Conservation (phyloP, 1,284 basidiomycete genomes). For the Termitomyces sp. region DNA sequence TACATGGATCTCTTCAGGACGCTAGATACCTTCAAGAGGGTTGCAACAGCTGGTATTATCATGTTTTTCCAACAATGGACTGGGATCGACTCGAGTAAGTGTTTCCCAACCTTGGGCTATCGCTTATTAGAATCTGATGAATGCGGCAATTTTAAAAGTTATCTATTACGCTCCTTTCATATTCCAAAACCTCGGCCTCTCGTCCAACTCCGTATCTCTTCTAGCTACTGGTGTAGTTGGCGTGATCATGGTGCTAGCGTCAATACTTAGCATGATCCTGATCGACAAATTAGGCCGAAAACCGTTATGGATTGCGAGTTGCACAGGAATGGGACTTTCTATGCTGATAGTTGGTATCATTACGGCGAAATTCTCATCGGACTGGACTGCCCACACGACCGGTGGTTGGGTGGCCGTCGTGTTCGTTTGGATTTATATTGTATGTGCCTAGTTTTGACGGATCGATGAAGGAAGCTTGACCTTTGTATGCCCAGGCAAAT, state of each 20-base stretch:
- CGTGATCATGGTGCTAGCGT: constrained; percentile 17
- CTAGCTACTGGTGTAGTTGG: constrained; percentile 19
- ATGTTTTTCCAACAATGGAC: constrained; percentile 21
- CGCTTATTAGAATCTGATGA: too few species aligned
- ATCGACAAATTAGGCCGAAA: constrained; percentile 15
- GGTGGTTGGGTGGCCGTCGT: constrained; percentile 18
- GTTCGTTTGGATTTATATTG: constrained; percentile 18
- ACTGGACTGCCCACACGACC: constrained; percentile 14
- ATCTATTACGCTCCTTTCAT: constrained; percentile 18
- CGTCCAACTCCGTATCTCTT: constrained; percentile 15
- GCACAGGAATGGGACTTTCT: constrained; percentile 16
- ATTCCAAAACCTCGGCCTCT: constrained; percentile 16
- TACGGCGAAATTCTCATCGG: constrained; percentile 16
- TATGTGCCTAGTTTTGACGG: not conserved
- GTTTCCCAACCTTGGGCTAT: not conserved
- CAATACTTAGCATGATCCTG: constrained; percentile 14
- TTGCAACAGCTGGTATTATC: constrained; percentile 16
- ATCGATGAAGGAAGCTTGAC: not conserved
- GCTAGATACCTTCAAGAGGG: constrained; percentile 14
- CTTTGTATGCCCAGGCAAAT: constrained; percentile 8
- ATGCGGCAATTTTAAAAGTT: constrained; percentile 5
- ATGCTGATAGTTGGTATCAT: constrained; percentile 18
- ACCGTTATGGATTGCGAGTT: constrained; percentile 16
- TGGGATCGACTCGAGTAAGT: constrained; percentile 17
- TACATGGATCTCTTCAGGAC: constrained; percentile 16